These are phyloP conservation scores for Umbelopsis isabellina DNA, from an alignment of 192 early-diverging fungal genomes.

Conservation along the genomic window DNA sequence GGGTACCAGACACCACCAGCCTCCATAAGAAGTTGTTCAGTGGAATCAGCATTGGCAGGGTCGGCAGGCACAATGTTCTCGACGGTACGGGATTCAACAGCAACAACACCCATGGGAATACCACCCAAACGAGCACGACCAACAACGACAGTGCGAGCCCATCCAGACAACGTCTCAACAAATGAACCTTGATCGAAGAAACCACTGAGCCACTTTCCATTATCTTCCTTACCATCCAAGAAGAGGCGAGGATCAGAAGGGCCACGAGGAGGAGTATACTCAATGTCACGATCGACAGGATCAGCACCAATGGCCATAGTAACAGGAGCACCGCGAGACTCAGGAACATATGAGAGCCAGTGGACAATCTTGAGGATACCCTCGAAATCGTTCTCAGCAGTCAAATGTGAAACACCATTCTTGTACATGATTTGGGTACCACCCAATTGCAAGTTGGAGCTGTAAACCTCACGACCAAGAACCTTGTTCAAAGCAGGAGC, in stretches of 20 bases:
- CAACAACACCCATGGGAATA: constrained; percentile 95
- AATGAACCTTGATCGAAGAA: constrained; percentile 99
- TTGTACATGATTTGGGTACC: constrained; percentile 99
- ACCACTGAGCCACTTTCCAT: constrained; percentile 79
- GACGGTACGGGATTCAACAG: constrained; percentile 94
- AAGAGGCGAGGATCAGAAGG: constrained; percentile 91
- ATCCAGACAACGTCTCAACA: constrained; percentile 93
- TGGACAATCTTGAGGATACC: constrained; percentile 91
- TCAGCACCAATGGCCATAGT: constrained; percentile 68
- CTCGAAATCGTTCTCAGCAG: constrained; percentile 92
- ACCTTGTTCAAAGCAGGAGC: constrained; percentile 98
- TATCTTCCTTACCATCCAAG: constrained; percentile 75
- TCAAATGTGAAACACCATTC: constrained; percentile 98
- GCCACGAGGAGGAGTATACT: constrained; percentile 80
- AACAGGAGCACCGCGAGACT: constrained; percentile 66
- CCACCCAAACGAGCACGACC: constrained; percentile 95
- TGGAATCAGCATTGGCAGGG: constrained; percentile 88
- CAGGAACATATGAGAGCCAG: constrained; percentile 94
- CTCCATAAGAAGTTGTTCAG: constrained; percentile 86
- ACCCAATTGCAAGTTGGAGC: constrained; percentile 96
- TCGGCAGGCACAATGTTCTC: constrained; percentile 93
- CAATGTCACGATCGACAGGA: constrained; percentile 80
- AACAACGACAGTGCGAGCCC: constrained; percentile 95
- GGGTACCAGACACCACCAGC: constrained; percentile 99
- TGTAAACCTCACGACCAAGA: constrained; percentile 96